Base-by-base conservation (phyloP, 108 stramenopile species). In the Pseudonitzschia multiseries region DNA sequence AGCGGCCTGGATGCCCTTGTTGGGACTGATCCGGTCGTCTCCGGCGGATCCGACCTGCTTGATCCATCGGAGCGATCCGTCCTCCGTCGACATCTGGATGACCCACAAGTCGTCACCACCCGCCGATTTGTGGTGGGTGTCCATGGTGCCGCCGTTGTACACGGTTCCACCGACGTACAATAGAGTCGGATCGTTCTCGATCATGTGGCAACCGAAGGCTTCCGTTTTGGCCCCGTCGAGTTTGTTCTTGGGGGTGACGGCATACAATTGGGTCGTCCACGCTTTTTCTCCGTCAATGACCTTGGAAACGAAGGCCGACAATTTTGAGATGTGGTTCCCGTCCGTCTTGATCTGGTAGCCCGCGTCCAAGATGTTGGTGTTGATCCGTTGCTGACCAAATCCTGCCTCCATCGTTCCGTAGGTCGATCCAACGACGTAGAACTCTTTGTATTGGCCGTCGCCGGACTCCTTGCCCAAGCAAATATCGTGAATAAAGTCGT, bases 21-120 rank as follows among this genome's bases (percentile, higher is more conserved):
- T 59, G 40, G 32, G 68, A 8, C 76, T 68, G 43, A 84, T 33
- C 22, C 53, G 43, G 57, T 84, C 83, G 40, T 64, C 50, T 15
- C 72, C 72, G 3, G 59, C 17, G 46, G 72, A 73, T n/a, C 72
- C 72, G 31, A 73, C 27, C 32, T 73, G 72, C n/a, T 43, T 63
- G 32, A 73, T 22, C 72, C 72, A 73, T 28, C 17, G 41, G 22
- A 27, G 21, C 33, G 57, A 27, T 72, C 83, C 63, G 78, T 69
- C 48, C 62, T 66, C 18, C 48, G 50, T 42, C 31, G 36, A 15
- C 33, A 84, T 18, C 51, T 69, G 60, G 68, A 44, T 70, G 22
- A 83, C 71, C 28, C 51, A 83, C 24, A 79, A 68, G 62, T 83
- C 82, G 44, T 78, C 65, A 14, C 78, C 74, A 2, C 82, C 82